These are phyloP conservation scores for Fusarium penzigii DNA, from an alignment of 2,329 filamentous ascomycete species.

Conservation along the genomic window DNA sequence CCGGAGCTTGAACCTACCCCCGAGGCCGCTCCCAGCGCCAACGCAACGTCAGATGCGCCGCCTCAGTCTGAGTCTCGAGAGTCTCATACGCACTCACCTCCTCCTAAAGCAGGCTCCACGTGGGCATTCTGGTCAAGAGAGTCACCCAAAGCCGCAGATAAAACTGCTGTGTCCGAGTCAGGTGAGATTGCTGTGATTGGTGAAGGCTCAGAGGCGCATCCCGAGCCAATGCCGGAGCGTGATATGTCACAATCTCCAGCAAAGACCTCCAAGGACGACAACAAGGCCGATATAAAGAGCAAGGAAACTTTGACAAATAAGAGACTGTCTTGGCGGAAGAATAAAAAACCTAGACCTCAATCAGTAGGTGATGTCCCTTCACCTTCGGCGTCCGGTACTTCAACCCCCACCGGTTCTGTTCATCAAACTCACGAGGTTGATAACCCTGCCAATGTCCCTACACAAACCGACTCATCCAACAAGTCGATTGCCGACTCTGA, in stretches of 20 bases:
- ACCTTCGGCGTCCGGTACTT: constrained; percentile 28
- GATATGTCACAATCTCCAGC: constrained; percentile 40
- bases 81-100: constrained; percentile 32
- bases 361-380: constrained; percentile 49
- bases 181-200: constrained; percentile 60
- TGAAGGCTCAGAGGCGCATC: constrained; percentile 57
- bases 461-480: constrained; percentile 21
- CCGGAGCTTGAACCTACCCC: constrained; percentile 13
- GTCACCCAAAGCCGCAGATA: constrained; percentile 38
- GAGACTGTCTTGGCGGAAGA: constrained; percentile 41
- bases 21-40: constrained; percentile 35
- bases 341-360: constrained; percentile 47
- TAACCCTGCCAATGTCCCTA: constrained; percentile 1
- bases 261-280: constrained; percentile 31
- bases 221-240: constrained; percentile 46
- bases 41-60: constrained; percentile 46
- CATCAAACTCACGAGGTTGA: constrained; percentile 19
- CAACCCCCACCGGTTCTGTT: constrained; percentile 21
- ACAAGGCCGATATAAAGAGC: constrained; percentile 27
- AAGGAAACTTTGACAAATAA: constrained; percentile 33
- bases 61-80: constrained; percentile 17
- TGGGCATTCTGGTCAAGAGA: constrained; percentile 83
- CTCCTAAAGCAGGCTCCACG: constrained; percentile 61
- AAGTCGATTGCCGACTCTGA: constrained; percentile 45
- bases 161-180: constrained; percentile 38